Evolutionary conservation across 1,139 yeast species (phyloP).

Genomic region (Debaryomycetaceae sp.): DNA sequence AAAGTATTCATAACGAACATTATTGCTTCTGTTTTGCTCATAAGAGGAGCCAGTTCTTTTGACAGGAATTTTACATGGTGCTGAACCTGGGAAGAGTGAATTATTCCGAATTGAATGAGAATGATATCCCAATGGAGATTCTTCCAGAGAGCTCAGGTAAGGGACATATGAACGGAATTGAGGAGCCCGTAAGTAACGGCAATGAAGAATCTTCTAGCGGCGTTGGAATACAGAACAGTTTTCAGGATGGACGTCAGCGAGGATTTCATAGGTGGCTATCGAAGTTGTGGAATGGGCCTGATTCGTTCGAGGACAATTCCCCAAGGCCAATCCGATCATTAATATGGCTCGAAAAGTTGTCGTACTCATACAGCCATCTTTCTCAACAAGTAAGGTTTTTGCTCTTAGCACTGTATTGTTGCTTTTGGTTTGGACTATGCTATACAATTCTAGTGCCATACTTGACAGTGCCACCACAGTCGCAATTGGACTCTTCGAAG

Average conservation of each 20-base stretch:
- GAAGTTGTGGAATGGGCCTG: conserved; percentile 52
- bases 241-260: not conserved
- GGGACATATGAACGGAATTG: not conserved
- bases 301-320: conserved; percentile 43
- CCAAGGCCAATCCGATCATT: conserved; percentile 31
- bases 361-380: conserved; percentile 5
- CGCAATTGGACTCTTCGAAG: conserved; percentile 12
- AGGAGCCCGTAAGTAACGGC: not conserved
- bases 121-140: not conserved
- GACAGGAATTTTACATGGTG: not conserved
- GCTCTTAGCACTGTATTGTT: conserved; percentile 33
- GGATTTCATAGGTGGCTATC: not conserved
- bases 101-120: not conserved
- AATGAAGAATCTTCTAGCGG: not conserved
- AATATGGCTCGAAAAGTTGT: not conserved
- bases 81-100: not conserved
- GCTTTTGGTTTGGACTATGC: conserved; percentile 31
- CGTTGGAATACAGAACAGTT: not conserved
- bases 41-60: not conserved
- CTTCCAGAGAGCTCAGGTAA: not conserved
- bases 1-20: no score
- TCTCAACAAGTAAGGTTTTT: conserved; percentile 23
- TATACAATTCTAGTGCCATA: conserved; percentile 35
- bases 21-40: no score
- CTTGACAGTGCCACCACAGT: conserved; percentile 32